These are phyloP conservation scores for Penicillium paneum DNA, from an alignment of 2,329 filamentous ascomycete species.

Conservation along the genomic window DNA sequence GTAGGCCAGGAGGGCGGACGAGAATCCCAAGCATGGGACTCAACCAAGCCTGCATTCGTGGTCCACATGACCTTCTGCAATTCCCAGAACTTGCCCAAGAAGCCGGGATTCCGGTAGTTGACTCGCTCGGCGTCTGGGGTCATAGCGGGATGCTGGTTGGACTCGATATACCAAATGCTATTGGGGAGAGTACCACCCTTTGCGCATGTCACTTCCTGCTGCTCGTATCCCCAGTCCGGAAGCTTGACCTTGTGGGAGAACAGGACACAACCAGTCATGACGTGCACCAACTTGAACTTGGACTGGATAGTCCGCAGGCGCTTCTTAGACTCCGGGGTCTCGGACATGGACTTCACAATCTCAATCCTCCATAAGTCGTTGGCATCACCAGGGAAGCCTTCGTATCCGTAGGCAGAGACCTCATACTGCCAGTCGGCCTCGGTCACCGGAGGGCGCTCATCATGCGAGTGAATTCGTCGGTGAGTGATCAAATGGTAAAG, in stretches of 20 bases:
- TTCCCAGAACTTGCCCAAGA: slow-evolving; percentile 97
- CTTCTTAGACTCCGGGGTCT: slow-evolving; percentile 72
- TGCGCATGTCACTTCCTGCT: slow-evolving; percentile 98
- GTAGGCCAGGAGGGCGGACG: slow-evolving; percentile 91
- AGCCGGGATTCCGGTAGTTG: slow-evolving; percentile 91
- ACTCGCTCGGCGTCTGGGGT: slow-evolving; percentile 79
- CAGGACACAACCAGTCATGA: slow-evolving; percentile 94
- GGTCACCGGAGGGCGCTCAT: slow-evolving; percentile 80
- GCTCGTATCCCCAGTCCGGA: slow-evolving; percentile 94
- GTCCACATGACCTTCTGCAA: slow-evolving; percentile 98
- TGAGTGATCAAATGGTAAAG: slow-evolving; percentile 81
- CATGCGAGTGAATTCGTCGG: slow-evolving; percentile 88
- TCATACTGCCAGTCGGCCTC: slow-evolving; percentile 95
- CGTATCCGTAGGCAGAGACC: slow-evolving; percentile 94
- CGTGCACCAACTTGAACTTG: slow-evolving; percentile 90
- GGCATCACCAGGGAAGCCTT: slow-evolving; percentile 93
- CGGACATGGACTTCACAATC: slow-evolving; percentile 86
- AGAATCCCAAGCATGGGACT: slow-evolving; percentile 97
- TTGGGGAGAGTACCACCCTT: slow-evolving; percentile 88
- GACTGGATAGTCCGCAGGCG: slow-evolving; percentile 90
- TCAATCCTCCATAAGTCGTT: slow-evolving; percentile 95
- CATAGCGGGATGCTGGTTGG: slow-evolving; percentile 78
- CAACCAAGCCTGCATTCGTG: slow-evolving; percentile 92
- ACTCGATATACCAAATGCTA: slow-evolving; percentile 95
- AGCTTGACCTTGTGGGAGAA: slow-evolving; percentile 99